phyloP scores from a whole-genome alignment of 2,329 filamentous ascomycete genomes.

The Fusarium zealandicum region DNA sequence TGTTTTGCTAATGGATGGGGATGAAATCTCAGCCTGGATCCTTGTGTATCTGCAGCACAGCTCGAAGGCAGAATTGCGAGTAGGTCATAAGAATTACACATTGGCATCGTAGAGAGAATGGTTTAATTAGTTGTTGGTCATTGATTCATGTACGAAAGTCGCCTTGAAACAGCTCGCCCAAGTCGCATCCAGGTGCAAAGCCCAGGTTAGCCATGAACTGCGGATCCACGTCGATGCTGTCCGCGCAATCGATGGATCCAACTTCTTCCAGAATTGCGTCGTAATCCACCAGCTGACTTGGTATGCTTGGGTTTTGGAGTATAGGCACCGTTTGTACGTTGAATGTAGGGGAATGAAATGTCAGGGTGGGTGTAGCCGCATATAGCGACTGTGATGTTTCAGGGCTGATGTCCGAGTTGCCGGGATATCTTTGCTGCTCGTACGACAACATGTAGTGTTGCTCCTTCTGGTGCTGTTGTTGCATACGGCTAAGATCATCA shows the following conservation, averaged over 20 bases:
- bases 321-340: constrained; percentile 32
- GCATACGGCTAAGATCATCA: constrained; percentile 36
- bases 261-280: constrained; percentile 61
- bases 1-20: constrained; percentile 32
- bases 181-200: constrained; percentile 67
- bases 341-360: constrained; percentile 36
- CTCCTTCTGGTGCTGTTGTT: constrained; percentile 33
- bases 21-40: constrained; percentile 28
- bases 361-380: constrained; percentile 35
- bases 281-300: constrained; percentile 51
- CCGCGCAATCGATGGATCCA: constrained; percentile 57
- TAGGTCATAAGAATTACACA: too few species aligned
- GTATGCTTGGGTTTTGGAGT: constrained; percentile 29
- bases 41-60: constrained; percentile 1
- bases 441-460: constrained; percentile 33
- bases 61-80: too few species aligned
- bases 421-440: constrained; percentile 31
- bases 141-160: constrained; percentile 48
- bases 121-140: constrained; percentile 23
- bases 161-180: constrained; percentile 58
- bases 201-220: constrained; percentile 74
- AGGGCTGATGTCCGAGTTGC: constrained; percentile 31
- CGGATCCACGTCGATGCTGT: constrained; percentile 61
- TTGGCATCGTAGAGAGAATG: neutral
- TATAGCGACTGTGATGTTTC: constrained; percentile 35